Evolutionary conservation across 106 monocot genomes (phyloP).

Genomic region (Dactylorhiza incarnata): DNA sequence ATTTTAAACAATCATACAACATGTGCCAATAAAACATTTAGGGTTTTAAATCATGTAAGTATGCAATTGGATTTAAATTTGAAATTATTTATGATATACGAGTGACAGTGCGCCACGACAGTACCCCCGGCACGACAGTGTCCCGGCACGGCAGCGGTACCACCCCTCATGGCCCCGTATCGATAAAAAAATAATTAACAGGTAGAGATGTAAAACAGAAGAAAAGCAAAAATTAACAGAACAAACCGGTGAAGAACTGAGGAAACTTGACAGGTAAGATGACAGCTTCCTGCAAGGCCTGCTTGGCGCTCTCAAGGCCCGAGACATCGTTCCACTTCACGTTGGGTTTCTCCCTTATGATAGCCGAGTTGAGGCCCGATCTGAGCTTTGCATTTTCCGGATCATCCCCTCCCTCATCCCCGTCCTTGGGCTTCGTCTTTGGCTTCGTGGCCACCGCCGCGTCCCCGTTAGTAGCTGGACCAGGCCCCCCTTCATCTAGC

Average conservation of each 20-base stretch:
- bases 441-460: constrained; percentile 58
- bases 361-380: constrained; percentile 69
- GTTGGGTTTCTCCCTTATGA: constrained; percentile 74
- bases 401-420: constrained; percentile 56
- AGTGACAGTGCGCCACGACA: too few relatives aligned
- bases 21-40: too few relatives aligned
- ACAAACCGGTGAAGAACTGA: constrained; percentile 76
- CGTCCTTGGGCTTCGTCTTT: constrained; percentile 76
- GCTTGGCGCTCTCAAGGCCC: constrained; percentile 82
- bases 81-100: too few relatives aligned
- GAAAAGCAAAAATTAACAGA: neutral
- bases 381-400: constrained; percentile 70
- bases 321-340: constrained; percentile 88
- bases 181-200: too few relatives aligned
- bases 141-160: too few relatives aligned
- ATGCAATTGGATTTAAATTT: too few relatives aligned
- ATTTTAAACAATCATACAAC: too few relatives aligned
- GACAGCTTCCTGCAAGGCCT: constrained; percentile 81
- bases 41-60: too few relatives aligned
- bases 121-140: too few relatives aligned
- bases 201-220: neutral
- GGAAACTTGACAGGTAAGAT: constrained; percentile 85
- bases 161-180: too few relatives aligned
- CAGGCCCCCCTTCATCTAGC: constrained; percentile 69
- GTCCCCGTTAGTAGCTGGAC: constrained; percentile 47